phyloP scores from a whole-genome alignment of 116 monocot species.

The Zostera marina region DNA sequence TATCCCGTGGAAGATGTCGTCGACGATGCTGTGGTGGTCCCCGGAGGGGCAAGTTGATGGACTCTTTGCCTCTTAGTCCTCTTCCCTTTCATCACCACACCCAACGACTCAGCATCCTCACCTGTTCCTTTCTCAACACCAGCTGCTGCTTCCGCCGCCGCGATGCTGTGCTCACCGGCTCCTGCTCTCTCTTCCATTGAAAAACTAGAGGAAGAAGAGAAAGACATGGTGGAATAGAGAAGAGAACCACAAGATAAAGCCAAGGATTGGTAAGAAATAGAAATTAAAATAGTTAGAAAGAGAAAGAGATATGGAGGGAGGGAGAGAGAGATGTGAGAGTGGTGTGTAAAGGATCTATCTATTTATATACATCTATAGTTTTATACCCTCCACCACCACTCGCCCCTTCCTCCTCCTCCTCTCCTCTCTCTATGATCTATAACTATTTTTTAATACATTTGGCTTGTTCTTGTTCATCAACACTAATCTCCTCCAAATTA shows the following conservation, averaged over 20 bases:
- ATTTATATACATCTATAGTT: too few relatives aligned
- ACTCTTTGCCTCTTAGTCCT: slow-evolving; percentile 21
- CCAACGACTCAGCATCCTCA: neutral
- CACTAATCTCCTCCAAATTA: too few relatives aligned
- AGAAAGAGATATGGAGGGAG: neutral
- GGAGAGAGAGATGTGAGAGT: neutral
- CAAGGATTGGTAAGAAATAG: neutral
- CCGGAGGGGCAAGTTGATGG: neutral
- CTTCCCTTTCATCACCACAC: slow-evolving; percentile 13
- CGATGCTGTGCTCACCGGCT: too few relatives aligned
- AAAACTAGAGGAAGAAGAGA: slow-evolving; percentile 3
- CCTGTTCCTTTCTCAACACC: neutral
- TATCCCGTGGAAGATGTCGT: slow-evolving; percentile 9
- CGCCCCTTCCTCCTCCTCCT: too few relatives aligned
- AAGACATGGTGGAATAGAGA: neutral
- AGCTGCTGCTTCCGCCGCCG: neutral
- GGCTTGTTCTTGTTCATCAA: too few relatives aligned
- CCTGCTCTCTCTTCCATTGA: neutral
- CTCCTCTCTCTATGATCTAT: too few relatives aligned
- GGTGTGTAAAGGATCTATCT: neutral
- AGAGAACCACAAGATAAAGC: neutral
- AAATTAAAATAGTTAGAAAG: neutral
- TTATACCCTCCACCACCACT: too few relatives aligned
- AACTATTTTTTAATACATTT: too few relatives aligned
- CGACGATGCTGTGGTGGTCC: slow-evolving; percentile 22